Evolutionary conservation across 768 basidiomycete species (phyloP), one percentile per base, ranked within the genome.

Genomic region (Melanogaster broomeanus): DNA sequence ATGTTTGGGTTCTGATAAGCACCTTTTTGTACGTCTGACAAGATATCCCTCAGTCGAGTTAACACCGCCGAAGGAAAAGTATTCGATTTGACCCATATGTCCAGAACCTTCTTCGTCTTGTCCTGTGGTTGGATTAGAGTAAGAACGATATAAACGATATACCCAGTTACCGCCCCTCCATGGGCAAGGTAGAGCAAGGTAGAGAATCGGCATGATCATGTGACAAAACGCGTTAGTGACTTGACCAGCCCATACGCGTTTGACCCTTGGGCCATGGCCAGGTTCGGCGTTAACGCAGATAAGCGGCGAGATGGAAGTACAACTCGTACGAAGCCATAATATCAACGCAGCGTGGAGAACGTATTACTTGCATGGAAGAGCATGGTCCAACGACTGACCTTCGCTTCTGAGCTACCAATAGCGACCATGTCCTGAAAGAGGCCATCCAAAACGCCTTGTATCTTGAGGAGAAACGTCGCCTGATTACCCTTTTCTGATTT

Each of bases 61-160:
- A 95, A 74, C 66, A 90, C 83, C 61, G 79, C 67, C 62, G 84
- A 67, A 51, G 93, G 87, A 74, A 99, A 99, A 43, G 96, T 96
- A 71, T 78, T 83, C 52, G 85, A 83, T 71, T 95, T 96, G 63
- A 79, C 81, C 96, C 96, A 99, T 64, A 99, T 98, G 74, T 98
- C 97, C 72, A 96, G 83, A 64, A 99, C 85, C 73, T 98, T 98
- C 78, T 88, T 88, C 41, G 90, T 81, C 76, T 99, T 99, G 77
- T 97, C 96, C 95, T 98, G 78, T 72, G 67, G 52, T 66, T 55
- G 57, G 55, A 72, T 61, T 64, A 64, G 63, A 58, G 64, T 69
- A 68, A 70, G 61, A 66, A 66, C 49, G 49, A 56, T 56, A 59
- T 60, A 57, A 66, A 66, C 49, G 49, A 56, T 56, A 59, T 60